A percentile compares a stretch with the other conserved stretches of the same genome.
phyloP scores from a whole-genome alignment of 2,329 filamentous ascomycete genomes.

The Alternaria tenuissima region DNA sequence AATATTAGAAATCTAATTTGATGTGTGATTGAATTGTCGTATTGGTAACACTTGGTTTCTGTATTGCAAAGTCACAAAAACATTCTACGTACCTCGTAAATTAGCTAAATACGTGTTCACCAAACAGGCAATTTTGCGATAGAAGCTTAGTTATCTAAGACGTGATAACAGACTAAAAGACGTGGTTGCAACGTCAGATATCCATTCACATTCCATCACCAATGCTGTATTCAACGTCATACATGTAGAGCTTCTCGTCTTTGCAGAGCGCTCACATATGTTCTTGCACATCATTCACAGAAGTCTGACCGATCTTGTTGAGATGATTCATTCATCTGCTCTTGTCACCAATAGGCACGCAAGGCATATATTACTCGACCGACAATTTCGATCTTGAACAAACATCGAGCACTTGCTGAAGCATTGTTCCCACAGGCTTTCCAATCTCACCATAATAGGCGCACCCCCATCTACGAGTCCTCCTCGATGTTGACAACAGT shows the following conservation, averaged over 20 bases:
- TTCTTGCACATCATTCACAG: not conserved
- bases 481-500: slow-evolving; percentile 66
- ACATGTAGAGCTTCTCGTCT: not conserved
- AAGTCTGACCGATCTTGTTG: not conserved
- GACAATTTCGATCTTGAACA: not conserved
- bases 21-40: no score
- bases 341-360: not conserved
- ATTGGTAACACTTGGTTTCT: no score
- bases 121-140: no score
- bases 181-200: not conserved
- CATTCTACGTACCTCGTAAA: no score
- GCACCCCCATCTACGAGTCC: slow-evolving; percentile 63
- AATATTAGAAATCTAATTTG: no score
- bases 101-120: no score
- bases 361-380: not conserved
- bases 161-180: no score
- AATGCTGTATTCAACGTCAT: rapidly evolving
- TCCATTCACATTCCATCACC: not conserved
- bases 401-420: not conserved
- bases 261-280: not conserved
- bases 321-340: not conserved
- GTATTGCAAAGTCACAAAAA: no score
- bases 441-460: not conserved
- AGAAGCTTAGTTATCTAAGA: no score
- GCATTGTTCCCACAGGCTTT: not conserved